Evolutionary conservation across 106 monocot species (phyloP), one percentile per base, ranked within the genome.

Genomic region (Allium fistulosum): DNA sequence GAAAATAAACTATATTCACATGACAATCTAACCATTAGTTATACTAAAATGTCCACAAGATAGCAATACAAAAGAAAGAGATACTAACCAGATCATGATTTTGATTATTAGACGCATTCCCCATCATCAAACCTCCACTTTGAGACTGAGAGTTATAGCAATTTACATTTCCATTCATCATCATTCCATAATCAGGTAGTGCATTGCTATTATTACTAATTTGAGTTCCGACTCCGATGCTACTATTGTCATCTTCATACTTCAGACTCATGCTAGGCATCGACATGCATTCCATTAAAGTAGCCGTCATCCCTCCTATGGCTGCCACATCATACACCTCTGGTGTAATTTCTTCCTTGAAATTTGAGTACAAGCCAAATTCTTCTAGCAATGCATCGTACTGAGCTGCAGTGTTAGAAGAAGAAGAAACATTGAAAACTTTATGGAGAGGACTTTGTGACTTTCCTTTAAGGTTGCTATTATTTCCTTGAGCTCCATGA

Each of bases 371-470:
- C 51, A 60, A 65, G 11, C 67, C 62, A 10, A 56, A 28, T 48
- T 60, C 74, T 8, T 72, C 80, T 4, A 73, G 12, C 72, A 76
- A 73, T 1, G 62, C 61, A 18, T 81, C 81, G 17, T 66, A 59
- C 14, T 46, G 37, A 9, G 37, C 9, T 16, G 61, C 12, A 46
- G 69, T 49, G 26, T 69, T 12, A 4, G 6, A 60, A 7, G 53
- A 7, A 51, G 61, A n/a, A 15, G 57, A 70, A 37, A 48, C 48
- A 61, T 69, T 81, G 58, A 49, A 73, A 0, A 81, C 77, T 50
- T 73, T 81, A 45, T 73, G 72, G 6, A 81, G 72, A 47, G 81
- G 76, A 62, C 76, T 80, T 47, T 51, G 67, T 11, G 75, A 70
- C 48, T 66, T 80, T 51, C 74, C 80, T 45, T 75, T 75, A 66